Conservation (phyloP, 192 early-diverging fungal species). For the Coemansia sp. region DNA sequence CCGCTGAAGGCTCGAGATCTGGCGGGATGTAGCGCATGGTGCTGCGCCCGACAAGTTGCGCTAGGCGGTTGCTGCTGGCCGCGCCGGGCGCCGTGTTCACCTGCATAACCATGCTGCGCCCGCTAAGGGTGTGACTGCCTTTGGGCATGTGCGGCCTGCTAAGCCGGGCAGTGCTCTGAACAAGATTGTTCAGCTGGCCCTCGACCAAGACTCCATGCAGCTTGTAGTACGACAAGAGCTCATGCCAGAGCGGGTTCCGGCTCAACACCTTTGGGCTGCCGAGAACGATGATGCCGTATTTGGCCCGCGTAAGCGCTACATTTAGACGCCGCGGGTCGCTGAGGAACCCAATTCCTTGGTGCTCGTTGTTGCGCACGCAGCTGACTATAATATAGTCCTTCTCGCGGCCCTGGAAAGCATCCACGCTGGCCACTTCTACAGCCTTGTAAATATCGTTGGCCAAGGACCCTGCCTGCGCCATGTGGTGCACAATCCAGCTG, state of each 20-base stretch:
- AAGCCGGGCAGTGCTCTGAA: conserved; percentile 89
- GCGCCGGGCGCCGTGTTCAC: conserved; percentile 40
- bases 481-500: conserved; percentile 92
- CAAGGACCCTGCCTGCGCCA: conserved; percentile 91
- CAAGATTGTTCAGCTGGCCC: conserved; percentile 87
- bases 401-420: conserved; percentile 99
- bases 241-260: conserved; percentile 95
- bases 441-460: conserved; percentile 97
- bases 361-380: conserved; percentile 97
- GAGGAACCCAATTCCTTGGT: conserved; percentile 94
- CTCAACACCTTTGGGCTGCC: conserved; percentile 96
- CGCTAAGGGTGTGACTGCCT: conserved; percentile 39
- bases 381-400: conserved; percentile 99
- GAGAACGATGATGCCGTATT: conserved; percentile 91
- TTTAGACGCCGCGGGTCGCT: conserved; percentile 91
- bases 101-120: conserved; percentile 39
- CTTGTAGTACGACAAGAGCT: conserved; percentile 93
- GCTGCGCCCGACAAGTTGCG: conserved; percentile 54
- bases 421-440: conserved; percentile 98
- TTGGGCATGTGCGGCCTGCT: conserved; percentile 65
- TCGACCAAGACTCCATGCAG: conserved; percentile 89
- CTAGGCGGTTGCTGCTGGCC: conserved; percentile 46
- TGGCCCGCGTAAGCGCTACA: conserved; percentile 89
- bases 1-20: conserved; percentile 31
- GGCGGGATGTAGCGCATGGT: conserved; percentile 57